phyloP scores from a whole-genome alignment of 2,329 filamentous ascomycete species.

The Ophiostoma sp. region DNA sequence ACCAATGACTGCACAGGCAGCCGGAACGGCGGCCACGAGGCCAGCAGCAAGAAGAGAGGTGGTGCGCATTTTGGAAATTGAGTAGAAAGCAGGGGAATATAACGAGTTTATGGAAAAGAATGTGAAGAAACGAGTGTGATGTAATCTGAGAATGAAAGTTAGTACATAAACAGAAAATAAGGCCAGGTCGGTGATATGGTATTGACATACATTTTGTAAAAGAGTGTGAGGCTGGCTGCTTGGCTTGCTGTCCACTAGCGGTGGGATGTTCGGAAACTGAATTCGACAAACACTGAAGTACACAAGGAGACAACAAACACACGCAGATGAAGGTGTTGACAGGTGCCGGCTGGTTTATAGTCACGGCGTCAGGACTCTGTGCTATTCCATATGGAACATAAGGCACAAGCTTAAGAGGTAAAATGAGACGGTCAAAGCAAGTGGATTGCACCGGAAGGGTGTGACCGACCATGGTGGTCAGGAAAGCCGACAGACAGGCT shows the following conservation, averaged over 20 bases:
- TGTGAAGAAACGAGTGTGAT: not conserved
- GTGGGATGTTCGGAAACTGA: not conserved
- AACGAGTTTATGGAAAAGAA: not conserved
- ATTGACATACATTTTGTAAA: not conserved
- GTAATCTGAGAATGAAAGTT: no score
- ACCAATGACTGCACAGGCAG: not conserved
- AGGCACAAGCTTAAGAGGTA: no score
- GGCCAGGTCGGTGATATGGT: no score
- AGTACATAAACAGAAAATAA: no score
- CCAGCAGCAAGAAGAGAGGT: not conserved
- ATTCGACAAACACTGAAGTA: not conserved
- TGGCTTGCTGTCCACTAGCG: not conserved
- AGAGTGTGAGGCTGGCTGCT: not conserved
- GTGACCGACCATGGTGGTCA: no score
- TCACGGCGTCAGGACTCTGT: not conserved
- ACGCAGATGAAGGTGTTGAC: not conserved
- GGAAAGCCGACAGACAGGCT: no score
- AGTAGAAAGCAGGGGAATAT: not conserved
- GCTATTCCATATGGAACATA: no score
- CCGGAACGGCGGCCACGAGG: not conserved
- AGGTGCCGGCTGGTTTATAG: conserved; percentile 1
- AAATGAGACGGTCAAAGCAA: no score
- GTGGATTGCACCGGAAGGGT: no score
- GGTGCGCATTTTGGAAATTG: not conserved
- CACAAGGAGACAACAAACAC: not conserved